Percentiles rank a stretch among this genome's conserved stretches.
Conservation (phyloP, 176 grass and related monocot genomes). For the Musa schizocarpa region DNA sequence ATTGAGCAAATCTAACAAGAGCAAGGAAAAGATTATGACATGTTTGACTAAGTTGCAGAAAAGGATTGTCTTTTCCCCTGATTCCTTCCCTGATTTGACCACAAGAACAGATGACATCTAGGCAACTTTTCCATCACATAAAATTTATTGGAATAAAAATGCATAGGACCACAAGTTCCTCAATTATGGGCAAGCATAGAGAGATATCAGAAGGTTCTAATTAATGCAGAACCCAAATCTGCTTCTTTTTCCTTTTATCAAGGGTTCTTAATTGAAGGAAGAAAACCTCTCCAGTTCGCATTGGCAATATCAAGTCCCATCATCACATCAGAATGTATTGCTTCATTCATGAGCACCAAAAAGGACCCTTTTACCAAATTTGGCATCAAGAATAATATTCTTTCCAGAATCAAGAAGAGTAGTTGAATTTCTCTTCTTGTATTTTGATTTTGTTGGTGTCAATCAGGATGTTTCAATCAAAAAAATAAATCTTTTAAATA, state of each 20-base stretch:
- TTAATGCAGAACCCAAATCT: conserved; percentile 4
- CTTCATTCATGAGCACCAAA: conserved; percentile 39
- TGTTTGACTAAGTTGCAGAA: conserved; percentile 39
- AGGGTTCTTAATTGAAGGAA: not conserved
- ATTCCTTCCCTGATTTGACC: conserved; percentile 27
- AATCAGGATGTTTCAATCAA: too few relatives aligned
- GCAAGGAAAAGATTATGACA: conserved; percentile 48
- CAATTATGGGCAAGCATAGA: not conserved
- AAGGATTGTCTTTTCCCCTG: conserved; percentile 6
- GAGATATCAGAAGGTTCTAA: not conserved
- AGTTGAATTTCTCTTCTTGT: not conserved
- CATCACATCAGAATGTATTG: conserved; percentile 40
- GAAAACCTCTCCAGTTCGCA: conserved; percentile 20
- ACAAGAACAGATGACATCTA: conserved; percentile 1
- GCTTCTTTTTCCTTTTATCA: conserved; percentile 9
- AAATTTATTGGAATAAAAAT: not conserved
- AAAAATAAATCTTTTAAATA: too few relatives aligned
- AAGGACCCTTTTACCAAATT: not conserved
- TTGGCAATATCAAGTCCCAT: conserved; percentile 17
- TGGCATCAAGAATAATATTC: not conserved
- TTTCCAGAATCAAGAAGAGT: not conserved
- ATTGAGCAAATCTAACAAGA: conserved; percentile 44
- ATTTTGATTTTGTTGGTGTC: not conserved
- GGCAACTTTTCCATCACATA: not conserved
- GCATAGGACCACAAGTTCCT: conserved; percentile 1